Conservation (phyloP, 768 basidiomycete species). For the Sistotremastrum niveocremeum region DNA sequence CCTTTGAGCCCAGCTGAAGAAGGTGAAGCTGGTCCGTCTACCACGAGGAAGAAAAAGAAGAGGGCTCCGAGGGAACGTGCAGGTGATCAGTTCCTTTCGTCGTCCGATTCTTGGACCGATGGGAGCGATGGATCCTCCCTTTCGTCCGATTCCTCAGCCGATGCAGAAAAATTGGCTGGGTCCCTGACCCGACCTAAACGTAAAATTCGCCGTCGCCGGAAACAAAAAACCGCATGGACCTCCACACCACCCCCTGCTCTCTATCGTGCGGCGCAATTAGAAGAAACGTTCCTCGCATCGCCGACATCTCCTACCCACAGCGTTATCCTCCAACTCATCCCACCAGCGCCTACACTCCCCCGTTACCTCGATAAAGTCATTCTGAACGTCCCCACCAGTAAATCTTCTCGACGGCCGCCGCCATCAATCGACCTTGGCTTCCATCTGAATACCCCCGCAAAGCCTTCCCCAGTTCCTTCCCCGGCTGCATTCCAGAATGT, state of each 20-base stretch:
- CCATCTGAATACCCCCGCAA: not conserved
- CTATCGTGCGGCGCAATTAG: constrained; percentile 65
- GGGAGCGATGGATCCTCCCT: constrained; percentile 23
- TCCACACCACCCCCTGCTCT: constrained; percentile 65
- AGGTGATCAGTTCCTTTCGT: constrained; percentile 12
- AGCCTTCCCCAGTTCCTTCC: not conserved
- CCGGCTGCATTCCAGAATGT: not conserved
- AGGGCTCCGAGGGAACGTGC: constrained; percentile 12
- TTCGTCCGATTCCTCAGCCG: constrained; percentile 24
- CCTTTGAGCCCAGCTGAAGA: constrained; percentile 7
- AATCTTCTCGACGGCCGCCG: constrained; percentile 14
- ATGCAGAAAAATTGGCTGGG: not conserved
- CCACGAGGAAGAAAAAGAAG: constrained; percentile 22
- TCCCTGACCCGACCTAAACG: constrained; percentile 4
- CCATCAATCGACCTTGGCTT: constrained; percentile 11
- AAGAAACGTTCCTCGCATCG: constrained; percentile 55
- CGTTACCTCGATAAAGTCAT: constrained; percentile 91
- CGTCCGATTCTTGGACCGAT: constrained; percentile 1
- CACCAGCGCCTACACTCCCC: constrained; percentile 78
- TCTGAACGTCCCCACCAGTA: constrained; percentile 39
- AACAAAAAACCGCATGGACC: constrained; percentile 51
- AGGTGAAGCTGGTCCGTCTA: constrained; percentile 26
- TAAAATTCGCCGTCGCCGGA: constrained; percentile 9
- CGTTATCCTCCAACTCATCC: constrained; percentile 63
- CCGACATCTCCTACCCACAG: constrained; percentile 26